Evolutionary conservation across 805 yeast species (phyloP), one percentile per base, ranked within the genome.

Genomic region (Hanseniaspora hatyaiensis): DNA sequence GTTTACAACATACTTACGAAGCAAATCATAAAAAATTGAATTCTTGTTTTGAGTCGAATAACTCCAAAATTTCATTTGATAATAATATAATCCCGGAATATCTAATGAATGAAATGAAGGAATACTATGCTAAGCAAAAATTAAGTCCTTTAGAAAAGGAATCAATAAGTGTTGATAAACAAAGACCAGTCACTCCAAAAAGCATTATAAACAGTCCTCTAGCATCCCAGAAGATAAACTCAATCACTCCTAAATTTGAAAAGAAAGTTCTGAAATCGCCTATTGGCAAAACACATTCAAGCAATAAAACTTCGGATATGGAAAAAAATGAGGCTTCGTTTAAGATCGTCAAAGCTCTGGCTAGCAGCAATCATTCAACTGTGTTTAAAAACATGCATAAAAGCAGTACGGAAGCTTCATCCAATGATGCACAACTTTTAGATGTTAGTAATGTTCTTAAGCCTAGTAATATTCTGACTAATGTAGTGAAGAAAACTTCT

Each of bases 1-100:
- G 16, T 13, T 37, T 37, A 24, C 23, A 24, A 26, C 4, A 24
- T 9, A 26, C 32, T 8, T 37, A 37, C 16, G 40, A 37, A 24
- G 22, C 23, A 6, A 31, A 37, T 11, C 26, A 23, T 37, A 28
- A 26, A 16, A 31, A 37, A 18, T 12, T 37, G 16, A 37, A 30
- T 5, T 30, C 40, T 16, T 30, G 23, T 3, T 37, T 37, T 37
- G 40, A 37, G 15, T 24, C 40, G 6, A 37, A 37, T 12, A 12
- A 23, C 11, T 6, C n/a, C 3, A 26, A 24, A n/a, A 19, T 16
- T 11, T 6, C 22, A n/a, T 13, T 23, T 23, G 40, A 37, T 13
- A 37, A 16, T 26, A 37, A 16, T 12, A 36, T 13, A 22, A 37
- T 37, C 16, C 40, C 40, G 30, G 40, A 37, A 24, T 37, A 24